These are phyloP conservation scores for Pythium scleroteichum DNA, from an alignment of 352 stramenopile species.

Conservation along the genomic window DNA sequence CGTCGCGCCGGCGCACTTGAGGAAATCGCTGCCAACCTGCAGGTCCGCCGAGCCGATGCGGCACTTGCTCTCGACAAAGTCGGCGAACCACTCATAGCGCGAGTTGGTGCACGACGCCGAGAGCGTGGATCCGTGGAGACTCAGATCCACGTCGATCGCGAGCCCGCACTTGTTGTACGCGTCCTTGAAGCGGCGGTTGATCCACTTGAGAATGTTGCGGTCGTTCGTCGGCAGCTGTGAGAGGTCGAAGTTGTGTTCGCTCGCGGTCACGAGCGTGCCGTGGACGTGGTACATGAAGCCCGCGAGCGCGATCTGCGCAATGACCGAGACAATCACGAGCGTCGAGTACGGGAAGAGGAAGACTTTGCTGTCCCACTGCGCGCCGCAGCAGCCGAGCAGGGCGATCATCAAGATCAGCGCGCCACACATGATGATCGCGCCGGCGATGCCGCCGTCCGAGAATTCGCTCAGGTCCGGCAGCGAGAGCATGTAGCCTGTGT, in stretches of 20 bases:
- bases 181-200: conserved; percentile 76
- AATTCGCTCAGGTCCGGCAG: conserved; percentile 81
- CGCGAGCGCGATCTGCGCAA: conserved; percentile 75
- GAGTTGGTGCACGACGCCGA: conserved; percentile 55
- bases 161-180: conserved; percentile 76
- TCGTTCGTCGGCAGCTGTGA: conserved; percentile 52
- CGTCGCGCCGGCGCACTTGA: conserved; percentile 62
- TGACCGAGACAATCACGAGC: conserved; percentile 72
- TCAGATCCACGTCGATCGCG: conserved; percentile 63
- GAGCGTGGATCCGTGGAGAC: conserved; percentile 38
- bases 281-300: conserved; percentile 84
- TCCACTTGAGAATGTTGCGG: conserved; percentile 68
- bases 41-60: conserved; percentile 60
- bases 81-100: conserved; percentile 70
- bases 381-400: conserved; percentile 74
- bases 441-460: conserved; percentile 73
- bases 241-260: conserved; percentile 71
- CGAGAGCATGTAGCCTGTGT: conserved; percentile 77
- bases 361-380: conserved; percentile 85
- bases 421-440: conserved; percentile 79
- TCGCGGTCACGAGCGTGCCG: conserved; percentile 62
- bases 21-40: conserved; percentile 55
- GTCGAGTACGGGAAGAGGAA: conserved; percentile 86
- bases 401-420: conserved; percentile 78
- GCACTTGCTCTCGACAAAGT: conserved; percentile 74